phyloP scores from a whole-genome alignment of 768 basidiomycete species.

The Coprinopsis cinerea region DNA sequence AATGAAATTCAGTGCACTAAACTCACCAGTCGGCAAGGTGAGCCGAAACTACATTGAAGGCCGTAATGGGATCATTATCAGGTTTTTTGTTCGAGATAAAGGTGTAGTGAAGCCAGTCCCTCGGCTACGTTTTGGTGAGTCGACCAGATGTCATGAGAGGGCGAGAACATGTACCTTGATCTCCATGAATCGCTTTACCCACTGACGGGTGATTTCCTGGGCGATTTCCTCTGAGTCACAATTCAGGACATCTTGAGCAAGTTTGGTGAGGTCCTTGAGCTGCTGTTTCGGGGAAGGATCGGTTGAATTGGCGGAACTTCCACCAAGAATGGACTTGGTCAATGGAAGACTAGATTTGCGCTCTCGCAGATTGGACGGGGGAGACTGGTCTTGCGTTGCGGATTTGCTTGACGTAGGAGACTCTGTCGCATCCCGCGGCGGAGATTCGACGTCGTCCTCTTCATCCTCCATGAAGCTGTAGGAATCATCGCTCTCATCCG shows the following conservation, averaged over 20 bases:
- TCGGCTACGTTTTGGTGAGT: slow-evolving; percentile 45
- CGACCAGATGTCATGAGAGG: slow-evolving; percentile 8
- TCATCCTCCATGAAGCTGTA: slow-evolving; percentile 54
- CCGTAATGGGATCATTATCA: slow-evolving; percentile 62
- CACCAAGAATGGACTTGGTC: slow-evolving; percentile 35
- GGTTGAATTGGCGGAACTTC: slow-evolving; percentile 22
- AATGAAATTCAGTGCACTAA: background rate
- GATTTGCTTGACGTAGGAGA: slow-evolving; percentile 9
- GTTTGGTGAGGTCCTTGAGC: slow-evolving; percentile 54
- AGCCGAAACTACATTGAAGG: slow-evolving; percentile 73
- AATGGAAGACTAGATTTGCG: slow-evolving; percentile 68
- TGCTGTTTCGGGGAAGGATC: slow-evolving; percentile 50
- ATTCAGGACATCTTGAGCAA: slow-evolving; percentile 51
- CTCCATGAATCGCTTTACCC: slow-evolving; percentile 60
- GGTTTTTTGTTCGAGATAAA: slow-evolving; percentile 64
- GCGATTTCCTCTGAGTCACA: slow-evolving; percentile 67
- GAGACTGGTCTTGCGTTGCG: background rate
- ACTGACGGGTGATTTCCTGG: slow-evolving; percentile 77
- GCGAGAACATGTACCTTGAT: slow-evolving; percentile 56
- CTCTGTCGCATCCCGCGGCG: slow-evolving; percentile 14
- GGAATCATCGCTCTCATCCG: slow-evolving; percentile 59
- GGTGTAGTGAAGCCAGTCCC: slow-evolving; percentile 82
- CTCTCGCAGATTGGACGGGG: slow-evolving; percentile 33
- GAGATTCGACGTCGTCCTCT: slow-evolving; percentile 33
- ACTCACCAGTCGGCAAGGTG: slow-evolving; percentile 78